Conservation (phyloP, 345 rosid genomes). For the Euphorbia peplus region DNA sequence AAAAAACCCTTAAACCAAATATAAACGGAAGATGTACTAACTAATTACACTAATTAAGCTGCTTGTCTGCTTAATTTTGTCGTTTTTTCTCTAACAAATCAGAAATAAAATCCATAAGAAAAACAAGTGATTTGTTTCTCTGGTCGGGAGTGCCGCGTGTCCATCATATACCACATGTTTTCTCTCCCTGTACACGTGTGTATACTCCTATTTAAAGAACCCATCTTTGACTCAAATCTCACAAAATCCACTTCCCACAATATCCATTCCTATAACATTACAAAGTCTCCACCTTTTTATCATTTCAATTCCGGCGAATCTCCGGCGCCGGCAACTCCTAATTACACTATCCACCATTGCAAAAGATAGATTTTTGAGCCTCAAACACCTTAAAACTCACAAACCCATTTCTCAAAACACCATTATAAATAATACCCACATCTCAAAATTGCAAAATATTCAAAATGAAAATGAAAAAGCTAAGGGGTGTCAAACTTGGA, state of each 20-base stretch:
- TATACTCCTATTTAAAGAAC: neutral
- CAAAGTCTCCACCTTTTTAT: too few relatives aligned
- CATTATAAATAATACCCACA: neutral
- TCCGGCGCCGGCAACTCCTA: neutral
- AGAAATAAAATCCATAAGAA: neutral
- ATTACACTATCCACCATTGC: neutral
- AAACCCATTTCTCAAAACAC: neutral
- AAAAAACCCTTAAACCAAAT: too few relatives aligned
- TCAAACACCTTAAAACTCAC: neutral
- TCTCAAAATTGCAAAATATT: neutral
- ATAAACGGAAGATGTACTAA: too few relatives aligned
- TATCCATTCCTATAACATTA: neutral
- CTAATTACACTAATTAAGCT: too few relatives aligned
- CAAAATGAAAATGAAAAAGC: constrained; percentile 48
- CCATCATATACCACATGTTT: neutral
- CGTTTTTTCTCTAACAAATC: neutral
- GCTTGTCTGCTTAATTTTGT: neutral
- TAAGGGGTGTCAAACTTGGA: constrained; percentile 52
- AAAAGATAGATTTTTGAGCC: neutral
- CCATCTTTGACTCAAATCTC: neutral
- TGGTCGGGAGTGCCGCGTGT: constrained; percentile 1
- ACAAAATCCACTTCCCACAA: neutral
- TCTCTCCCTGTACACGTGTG: neutral
- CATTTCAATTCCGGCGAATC: too few relatives aligned
- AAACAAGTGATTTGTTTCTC: neutral